These are phyloP conservation scores for Rubus parviflorus DNA, from an alignment of 306 rosid species.

Conservation along the genomic window DNA sequence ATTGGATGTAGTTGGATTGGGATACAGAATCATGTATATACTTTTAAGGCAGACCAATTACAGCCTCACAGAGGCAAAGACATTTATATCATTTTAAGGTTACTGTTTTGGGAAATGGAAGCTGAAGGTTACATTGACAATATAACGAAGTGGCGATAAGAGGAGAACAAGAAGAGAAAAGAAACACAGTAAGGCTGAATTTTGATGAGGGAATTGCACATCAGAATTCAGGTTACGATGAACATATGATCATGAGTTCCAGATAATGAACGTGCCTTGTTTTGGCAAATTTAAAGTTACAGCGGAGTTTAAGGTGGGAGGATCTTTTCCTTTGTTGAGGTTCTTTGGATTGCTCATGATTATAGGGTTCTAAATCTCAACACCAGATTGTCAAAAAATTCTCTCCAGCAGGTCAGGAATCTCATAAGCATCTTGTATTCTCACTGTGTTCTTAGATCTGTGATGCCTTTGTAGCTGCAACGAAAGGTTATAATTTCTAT, in stretches of 20 bases:
- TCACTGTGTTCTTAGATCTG: neutral
- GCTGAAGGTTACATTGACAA: slow-evolving; percentile 30
- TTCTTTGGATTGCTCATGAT: neutral
- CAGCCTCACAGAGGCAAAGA: slow-evolving; percentile 56
- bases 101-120: slow-evolving; percentile 60
- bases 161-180: slow-evolving; percentile 1
- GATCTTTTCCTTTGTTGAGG: neutral
- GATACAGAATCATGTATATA: slow-evolving; percentile 48
- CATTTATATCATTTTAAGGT: slow-evolving; percentile 51
- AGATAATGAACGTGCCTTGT: neutral
- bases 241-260: neutral
- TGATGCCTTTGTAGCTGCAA: neutral
- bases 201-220: neutral
- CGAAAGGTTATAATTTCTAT: neutral
- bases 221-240: neutral
- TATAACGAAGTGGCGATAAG: neutral
- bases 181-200: neutral
- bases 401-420: neutral
- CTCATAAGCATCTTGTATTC: neutral
- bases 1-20: slow-evolving; percentile 67
- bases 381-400: neutral
- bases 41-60: slow-evolving; percentile 56
- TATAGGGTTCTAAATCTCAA: neutral
- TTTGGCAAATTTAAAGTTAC: neutral
- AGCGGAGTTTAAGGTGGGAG: neutral